Evolutionary conservation across 805 yeast genomes (phyloP).

Genomic region (Brettanomyces bruxellensis): DNA sequence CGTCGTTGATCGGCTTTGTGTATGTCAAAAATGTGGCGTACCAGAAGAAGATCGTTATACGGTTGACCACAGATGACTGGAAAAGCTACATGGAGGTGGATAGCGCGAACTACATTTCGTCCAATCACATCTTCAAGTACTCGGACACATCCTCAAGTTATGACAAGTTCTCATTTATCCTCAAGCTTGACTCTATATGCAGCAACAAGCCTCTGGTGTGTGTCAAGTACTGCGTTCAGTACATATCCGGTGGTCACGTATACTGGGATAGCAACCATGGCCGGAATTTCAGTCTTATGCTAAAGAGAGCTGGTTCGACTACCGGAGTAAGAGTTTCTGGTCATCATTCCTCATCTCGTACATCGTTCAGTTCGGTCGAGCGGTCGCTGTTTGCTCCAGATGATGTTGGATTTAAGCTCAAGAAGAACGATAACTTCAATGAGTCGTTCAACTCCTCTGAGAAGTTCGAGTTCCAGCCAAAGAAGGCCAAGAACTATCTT

Average conservation of each 20-base stretch:
- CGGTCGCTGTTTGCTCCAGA: slow-evolving; percentile 14
- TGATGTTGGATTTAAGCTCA: slow-evolving; percentile 21
- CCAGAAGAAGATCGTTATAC: slow-evolving; percentile 33
- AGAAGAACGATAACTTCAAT: slow-evolving; percentile 21
- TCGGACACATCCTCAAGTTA: slow-evolving; percentile 21
- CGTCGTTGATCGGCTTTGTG: slow-evolving; percentile 32
- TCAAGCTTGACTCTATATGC: slow-evolving; percentile 30
- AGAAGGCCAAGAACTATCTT: slow-evolving; percentile 17
- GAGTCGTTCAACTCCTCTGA: slow-evolving; percentile 15
- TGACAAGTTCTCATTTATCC: slow-evolving; percentile 40
- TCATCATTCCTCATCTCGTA: not conserved
- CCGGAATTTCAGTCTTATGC: slow-evolving; percentile 28
- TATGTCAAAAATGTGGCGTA: slow-evolving; percentile 30
- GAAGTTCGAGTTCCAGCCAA: slow-evolving; percentile 12
- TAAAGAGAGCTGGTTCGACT: slow-evolving; percentile 18
- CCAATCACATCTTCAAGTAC: slow-evolving; percentile 32
- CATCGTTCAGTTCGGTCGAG: not conserved
- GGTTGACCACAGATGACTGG: slow-evolving; percentile 44
- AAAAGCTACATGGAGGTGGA: slow-evolving; percentile 24
- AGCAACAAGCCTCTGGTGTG: slow-evolving; percentile 16
- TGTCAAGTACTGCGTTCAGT: slow-evolving; percentile 32
- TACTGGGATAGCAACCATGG: slow-evolving; percentile 34
- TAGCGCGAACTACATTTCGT: slow-evolving; percentile 27
- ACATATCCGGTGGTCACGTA: slow-evolving; percentile 22
- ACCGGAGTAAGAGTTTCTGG: not conserved